Evolutionary conservation across 805 yeast species (phyloP).

Genomic region (Starmerella scarabaei): DNA sequence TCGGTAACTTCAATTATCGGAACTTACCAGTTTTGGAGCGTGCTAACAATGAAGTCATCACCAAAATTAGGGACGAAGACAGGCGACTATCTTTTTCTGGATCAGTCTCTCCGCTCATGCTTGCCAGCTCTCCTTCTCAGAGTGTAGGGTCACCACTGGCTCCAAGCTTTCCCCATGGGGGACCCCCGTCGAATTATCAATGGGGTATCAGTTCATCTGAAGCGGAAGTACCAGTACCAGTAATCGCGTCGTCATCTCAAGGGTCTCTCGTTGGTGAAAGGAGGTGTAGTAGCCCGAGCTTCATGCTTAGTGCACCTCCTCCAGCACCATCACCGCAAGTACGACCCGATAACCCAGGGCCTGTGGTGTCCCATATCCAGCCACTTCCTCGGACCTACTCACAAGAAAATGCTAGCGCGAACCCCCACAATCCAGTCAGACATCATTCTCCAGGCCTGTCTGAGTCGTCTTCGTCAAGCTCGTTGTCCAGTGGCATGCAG

Average conservation of each 20-base stretch:
- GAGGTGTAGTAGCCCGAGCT: conserved; percentile 4
- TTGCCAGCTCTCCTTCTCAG: conserved; percentile 17
- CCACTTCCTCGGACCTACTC: not conserved
- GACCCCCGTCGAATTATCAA: not conserved
- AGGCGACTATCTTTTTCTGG: conserved; percentile 35
- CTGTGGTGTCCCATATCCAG: not conserved
- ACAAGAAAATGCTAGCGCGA: not conserved
- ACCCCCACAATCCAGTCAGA: not conserved
- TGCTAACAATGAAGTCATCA: conserved; percentile 86
- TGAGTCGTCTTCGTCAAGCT: conserved; percentile 2
- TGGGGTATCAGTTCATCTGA: no score
- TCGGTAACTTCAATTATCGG: conserved; percentile 86
- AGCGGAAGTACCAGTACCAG: no score
- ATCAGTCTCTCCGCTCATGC: conserved; percentile 21
- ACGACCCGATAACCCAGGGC: no score
- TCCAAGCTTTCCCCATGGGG: not conserved
- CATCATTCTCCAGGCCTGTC: not conserved
- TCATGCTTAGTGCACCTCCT: conserved; percentile 1
- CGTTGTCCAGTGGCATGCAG: conserved; percentile 1
- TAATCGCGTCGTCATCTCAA: not conserved
- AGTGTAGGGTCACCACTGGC: conserved; percentile 3
- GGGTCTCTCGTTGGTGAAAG: not conserved
- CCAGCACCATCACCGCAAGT: not conserved
- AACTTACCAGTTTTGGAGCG: conserved; percentile 81
- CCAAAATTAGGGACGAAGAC: conserved; percentile 62